A percentile compares a stretch with the other conserved stretches of the same genome.
phyloP scores from a whole-genome alignment of 1,139 yeast genomes.

The Blastobotrys persicus region DNA sequence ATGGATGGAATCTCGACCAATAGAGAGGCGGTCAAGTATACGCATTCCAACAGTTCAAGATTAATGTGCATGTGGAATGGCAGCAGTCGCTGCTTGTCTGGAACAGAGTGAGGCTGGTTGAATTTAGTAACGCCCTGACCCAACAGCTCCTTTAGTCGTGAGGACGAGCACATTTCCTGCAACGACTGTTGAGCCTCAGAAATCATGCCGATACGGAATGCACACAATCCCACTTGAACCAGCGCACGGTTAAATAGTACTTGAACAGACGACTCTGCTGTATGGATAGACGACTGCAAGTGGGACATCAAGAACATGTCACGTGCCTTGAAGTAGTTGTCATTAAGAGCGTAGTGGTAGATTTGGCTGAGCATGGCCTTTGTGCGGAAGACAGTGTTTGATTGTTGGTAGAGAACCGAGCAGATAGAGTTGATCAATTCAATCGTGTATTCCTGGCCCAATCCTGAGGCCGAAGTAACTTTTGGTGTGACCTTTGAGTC shows the following conservation, averaged over 20 bases:
- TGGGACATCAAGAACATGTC: slow-evolving; percentile 85
- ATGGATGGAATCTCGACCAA: slow-evolving; percentile 89
- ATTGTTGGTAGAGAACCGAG: slow-evolving; percentile 61
- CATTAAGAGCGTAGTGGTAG: slow-evolving; percentile 88
- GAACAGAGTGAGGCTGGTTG: slow-evolving; percentile 42
- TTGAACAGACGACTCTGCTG: slow-evolving; percentile 82
- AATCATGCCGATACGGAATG: slow-evolving; percentile 86
- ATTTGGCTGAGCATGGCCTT: slow-evolving; percentile 83
- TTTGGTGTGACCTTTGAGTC: slow-evolving; percentile 40
- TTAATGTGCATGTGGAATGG: slow-evolving; percentile 99
- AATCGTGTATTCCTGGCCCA: slow-evolving; percentile 42
- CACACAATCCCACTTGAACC: slow-evolving; percentile 93
- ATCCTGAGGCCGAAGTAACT: slow-evolving; percentile 17
- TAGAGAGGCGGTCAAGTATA: slow-evolving; percentile 85
- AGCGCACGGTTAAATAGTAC: slow-evolving; percentile 92
- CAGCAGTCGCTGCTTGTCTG: slow-evolving; percentile 77
- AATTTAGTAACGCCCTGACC: slow-evolving; percentile 88
- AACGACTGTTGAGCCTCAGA: slow-evolving; percentile 84
- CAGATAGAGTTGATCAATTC: slow-evolving; percentile 65
- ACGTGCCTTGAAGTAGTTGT: slow-evolving; percentile 78
- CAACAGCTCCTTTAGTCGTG: slow-evolving; percentile 84
- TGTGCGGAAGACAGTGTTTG: slow-evolving; percentile 68
- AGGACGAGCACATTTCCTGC: slow-evolving; percentile 84
- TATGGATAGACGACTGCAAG: slow-evolving; percentile 75
- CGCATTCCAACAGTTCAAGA: slow-evolving; percentile 91